Percentiles rank a stretch among this genome's conserved stretches.
phyloP scores from a whole-genome alignment of 805 yeast genomes.

The Nakazawaea pomicola region DNA sequence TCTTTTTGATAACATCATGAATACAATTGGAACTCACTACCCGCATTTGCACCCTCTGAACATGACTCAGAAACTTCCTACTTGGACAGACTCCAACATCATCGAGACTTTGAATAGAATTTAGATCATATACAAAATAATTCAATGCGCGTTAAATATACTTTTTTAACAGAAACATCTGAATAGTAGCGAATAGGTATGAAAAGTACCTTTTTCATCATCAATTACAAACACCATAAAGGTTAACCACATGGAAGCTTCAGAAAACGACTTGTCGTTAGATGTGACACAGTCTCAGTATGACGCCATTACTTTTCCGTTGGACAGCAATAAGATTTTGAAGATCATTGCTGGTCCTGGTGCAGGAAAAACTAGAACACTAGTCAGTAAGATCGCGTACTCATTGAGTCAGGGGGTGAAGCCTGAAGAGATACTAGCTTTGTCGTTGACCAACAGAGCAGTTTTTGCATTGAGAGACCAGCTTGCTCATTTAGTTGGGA shows the following conservation, averaged over 20 bases:
- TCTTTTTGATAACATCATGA: slow-evolving; percentile 28
- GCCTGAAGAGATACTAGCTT: slow-evolving; percentile 54
- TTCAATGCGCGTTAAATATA: no score
- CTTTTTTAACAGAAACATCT: no score
- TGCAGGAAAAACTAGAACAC: slow-evolving; percentile 63
- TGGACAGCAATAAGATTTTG: slow-evolving; percentile 34
- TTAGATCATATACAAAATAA: no score
- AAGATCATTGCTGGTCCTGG: slow-evolving; percentile 69
- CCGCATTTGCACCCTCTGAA: slow-evolving; percentile 28
- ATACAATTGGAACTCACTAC: slow-evolving; percentile 25
- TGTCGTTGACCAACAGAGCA: slow-evolving; percentile 67
- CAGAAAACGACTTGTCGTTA: slow-evolving; percentile 15
- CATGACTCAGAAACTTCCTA: slow-evolving; percentile 19
- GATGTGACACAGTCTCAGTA: slow-evolving; percentile 40
- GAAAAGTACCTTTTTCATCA: no score
- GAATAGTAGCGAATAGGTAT: no score
- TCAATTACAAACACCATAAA: no score
- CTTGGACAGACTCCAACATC: slow-evolving; percentile 16
- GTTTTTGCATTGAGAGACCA: slow-evolving; percentile 41
- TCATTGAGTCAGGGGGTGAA: slow-evolving; percentile 32
- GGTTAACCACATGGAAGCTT: not conserved
- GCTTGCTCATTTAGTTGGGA: slow-evolving; percentile 28
- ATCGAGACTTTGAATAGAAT: slow-evolving; percentile 1
- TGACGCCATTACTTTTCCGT: slow-evolving; percentile 38
- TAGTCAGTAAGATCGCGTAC: slow-evolving; percentile 48